A percentile compares a stretch with the other conserved stretches of the same genome.
These are phyloP conservation scores for Suillus americanus DNA, from an alignment of 768 basidiomycete genomes.

Conservation along the genomic window DNA sequence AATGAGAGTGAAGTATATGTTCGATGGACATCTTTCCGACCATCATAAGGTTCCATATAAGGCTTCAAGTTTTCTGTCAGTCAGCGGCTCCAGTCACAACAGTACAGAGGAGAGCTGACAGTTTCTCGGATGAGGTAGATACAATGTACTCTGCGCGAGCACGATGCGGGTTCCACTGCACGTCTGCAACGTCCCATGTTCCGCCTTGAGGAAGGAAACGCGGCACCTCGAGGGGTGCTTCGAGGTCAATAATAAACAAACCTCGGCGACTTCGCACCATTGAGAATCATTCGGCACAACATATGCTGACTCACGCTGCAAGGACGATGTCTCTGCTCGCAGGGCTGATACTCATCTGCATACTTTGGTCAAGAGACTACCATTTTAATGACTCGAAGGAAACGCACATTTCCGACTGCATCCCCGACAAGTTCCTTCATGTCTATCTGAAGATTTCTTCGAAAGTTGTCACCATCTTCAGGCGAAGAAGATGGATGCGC, in stretches of 20 bases:
- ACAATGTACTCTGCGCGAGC: constrained; percentile 78
- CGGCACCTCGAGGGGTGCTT: constrained; percentile 82
- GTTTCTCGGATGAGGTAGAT: constrained; percentile 85
- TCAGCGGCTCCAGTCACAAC: not conserved
- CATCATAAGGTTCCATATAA: constrained; percentile 92
- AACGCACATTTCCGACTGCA: constrained; percentile 78
- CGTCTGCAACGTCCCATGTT: constrained; percentile 93
- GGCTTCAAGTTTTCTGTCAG: constrained; percentile 35
- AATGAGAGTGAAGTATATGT: constrained; percentile 84
- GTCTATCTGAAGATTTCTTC: constrained; percentile 65
- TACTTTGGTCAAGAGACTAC: constrained; percentile 9
- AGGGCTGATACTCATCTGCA: constrained; percentile 89
- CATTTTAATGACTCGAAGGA: not conserved
- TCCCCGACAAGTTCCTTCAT: constrained; percentile 80
- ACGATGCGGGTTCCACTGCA: constrained; percentile 89
- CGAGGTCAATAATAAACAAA: constrained; percentile 92
- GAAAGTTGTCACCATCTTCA: constrained; percentile 62
- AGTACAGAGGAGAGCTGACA: constrained; percentile 45
- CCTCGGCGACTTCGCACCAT: constrained; percentile 64
- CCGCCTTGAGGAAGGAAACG: constrained; percentile 95
- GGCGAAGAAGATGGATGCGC: constrained; percentile 28
- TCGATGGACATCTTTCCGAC: constrained; percentile 78
- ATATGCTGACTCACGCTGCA: constrained; percentile 63
- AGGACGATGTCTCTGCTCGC: constrained; percentile 86
- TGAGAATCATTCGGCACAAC: not conserved